Conservation (phyloP, 2,329 filamentous ascomycete genomes). For the Diaporthe aspalathi region DNA sequence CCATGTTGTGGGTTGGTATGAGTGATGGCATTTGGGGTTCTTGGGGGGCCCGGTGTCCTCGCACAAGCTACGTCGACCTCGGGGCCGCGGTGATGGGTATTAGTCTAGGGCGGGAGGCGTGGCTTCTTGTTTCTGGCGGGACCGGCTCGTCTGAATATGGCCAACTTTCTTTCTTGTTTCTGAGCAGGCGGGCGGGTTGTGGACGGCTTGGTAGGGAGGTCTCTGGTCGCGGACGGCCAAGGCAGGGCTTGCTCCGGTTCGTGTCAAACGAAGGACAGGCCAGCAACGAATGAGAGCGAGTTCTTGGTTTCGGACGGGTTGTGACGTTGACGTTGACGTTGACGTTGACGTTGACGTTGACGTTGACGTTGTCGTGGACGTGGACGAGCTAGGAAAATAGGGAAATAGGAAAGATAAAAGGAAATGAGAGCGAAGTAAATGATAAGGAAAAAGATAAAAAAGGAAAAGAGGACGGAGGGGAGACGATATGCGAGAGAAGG, state of each 20-base stretch:
- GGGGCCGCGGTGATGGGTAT: neutral
- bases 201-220: conserved; percentile 21
- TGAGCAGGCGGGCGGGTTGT: neutral
- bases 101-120: conserved; percentile 11
- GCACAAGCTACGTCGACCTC: conserved; percentile 2
- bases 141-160: conserved; percentile 33
- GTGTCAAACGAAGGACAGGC: conserved; percentile 38
- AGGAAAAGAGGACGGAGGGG: conserved; percentile 23
- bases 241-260: conserved; percentile 34
- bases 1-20: conserved; percentile 44
- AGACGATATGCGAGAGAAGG: conserved; percentile 36
- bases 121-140: conserved; percentile 27
- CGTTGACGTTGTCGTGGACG: conserved; percentile 25
- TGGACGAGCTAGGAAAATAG: conserved; percentile 34
- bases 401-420: conserved; percentile 25
- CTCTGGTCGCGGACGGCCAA: conserved; percentile 34
- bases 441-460: conserved; percentile 22
- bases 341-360: too few relatives aligned
- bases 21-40: conserved; percentile 42
- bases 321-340: too few relatives aligned
- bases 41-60: conserved; percentile 38
- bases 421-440: conserved; percentile 33
- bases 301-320: too few relatives aligned
- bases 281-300: conserved; percentile 34
- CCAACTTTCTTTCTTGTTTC: neutral